These are phyloP conservation scores for Ilyonectria robusta DNA, from an alignment of 2,329 filamentous ascomycete genomes.

Conservation along the genomic window DNA sequence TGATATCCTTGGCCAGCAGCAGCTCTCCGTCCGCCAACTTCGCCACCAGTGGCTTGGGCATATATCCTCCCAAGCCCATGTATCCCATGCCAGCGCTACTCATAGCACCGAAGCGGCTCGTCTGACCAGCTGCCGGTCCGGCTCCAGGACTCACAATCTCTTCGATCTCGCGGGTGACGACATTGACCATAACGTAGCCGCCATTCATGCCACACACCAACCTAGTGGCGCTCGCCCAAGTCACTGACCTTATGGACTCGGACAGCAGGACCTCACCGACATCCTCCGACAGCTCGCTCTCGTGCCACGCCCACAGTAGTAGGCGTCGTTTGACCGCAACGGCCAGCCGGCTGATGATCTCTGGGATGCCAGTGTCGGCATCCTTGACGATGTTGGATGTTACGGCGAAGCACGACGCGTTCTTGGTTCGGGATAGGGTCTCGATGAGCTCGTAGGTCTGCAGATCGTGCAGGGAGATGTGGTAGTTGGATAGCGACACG, in stretches of 20 bases:
- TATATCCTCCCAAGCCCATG: conserved; percentile 93
- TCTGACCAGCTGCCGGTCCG: conserved; percentile 74
- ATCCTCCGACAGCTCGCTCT: conserved; percentile 86
- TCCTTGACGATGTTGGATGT: conserved; percentile 98
- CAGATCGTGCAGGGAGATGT: conserved; percentile 91
- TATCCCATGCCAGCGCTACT: conserved; percentile 94
- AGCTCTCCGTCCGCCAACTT: conserved; percentile 87
- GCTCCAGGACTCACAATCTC: conserved; percentile 86
- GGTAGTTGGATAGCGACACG: conserved; percentile 90
- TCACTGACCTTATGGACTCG: conserved; percentile 88
- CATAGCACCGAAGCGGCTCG: conserved; percentile 84
- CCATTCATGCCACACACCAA: conserved; percentile 92
- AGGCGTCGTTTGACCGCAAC: conserved; percentile 94
- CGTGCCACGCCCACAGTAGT: conserved; percentile 94
- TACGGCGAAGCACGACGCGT: conserved; percentile 90
- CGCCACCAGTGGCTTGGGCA: conserved; percentile 90
- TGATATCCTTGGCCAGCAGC: conserved; percentile 96
- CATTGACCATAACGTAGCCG: conserved; percentile 91
- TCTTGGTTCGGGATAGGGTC: conserved; percentile 84
- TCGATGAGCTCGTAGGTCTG: conserved; percentile 87
- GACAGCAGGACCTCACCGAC: conserved; percentile 83
- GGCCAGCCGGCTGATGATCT: conserved; percentile 91
- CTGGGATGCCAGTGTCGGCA: conserved; percentile 85
- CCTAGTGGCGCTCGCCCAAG: conserved; percentile 90
- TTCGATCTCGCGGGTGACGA: conserved; percentile 78